Evolutionary conservation across 768 basidiomycete genomes (phyloP).

Genomic region (Infundibulicybe gibba): DNA sequence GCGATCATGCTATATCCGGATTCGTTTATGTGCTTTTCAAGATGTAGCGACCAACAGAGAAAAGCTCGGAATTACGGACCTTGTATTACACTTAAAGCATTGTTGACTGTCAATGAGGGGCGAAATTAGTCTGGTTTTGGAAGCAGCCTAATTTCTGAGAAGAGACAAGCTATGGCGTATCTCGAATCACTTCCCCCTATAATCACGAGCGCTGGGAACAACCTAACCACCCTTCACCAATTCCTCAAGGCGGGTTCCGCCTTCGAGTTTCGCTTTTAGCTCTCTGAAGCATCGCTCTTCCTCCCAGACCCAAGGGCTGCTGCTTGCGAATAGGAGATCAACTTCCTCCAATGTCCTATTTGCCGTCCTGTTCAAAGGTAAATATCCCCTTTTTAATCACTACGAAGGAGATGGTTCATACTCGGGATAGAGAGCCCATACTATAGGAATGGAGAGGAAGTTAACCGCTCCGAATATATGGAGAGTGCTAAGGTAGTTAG

Average conservation of each 20-base stretch:
- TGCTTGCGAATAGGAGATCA: constrained; percentile 39
- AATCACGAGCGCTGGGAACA: too few species aligned
- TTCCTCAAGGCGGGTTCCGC: constrained; percentile 14
- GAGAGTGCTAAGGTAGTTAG: constrained; percentile 27
- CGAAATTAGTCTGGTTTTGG: too few species aligned
- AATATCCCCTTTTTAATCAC: neutral
- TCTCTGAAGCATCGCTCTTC: constrained; percentile 34
- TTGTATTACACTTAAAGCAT: too few species aligned
- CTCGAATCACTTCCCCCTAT: too few species aligned
- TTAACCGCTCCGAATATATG: constrained; percentile 41
- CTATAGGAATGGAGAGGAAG: constrained; percentile 38
- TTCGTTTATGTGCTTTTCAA: too few species aligned
- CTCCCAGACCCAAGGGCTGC: constrained; percentile 42
- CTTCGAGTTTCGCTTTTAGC: constrained; percentile 27
- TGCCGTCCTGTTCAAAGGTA: constrained; percentile 17
- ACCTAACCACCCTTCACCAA: constrained; percentile 4
- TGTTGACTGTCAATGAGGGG: too few species aligned
- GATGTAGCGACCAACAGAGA: too few species aligned
- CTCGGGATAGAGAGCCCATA: constrained; percentile 44
- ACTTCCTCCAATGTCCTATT: constrained; percentile 43
- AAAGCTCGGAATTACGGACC: too few species aligned
- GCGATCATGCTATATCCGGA: too few species aligned
- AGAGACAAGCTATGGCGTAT: too few species aligned
- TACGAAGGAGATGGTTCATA: constrained; percentile 11
- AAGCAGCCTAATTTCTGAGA: too few species aligned